Conservation (phyloP, 2,329 filamentous ascomycete species). For the Dactylella cylindrospora region DNA sequence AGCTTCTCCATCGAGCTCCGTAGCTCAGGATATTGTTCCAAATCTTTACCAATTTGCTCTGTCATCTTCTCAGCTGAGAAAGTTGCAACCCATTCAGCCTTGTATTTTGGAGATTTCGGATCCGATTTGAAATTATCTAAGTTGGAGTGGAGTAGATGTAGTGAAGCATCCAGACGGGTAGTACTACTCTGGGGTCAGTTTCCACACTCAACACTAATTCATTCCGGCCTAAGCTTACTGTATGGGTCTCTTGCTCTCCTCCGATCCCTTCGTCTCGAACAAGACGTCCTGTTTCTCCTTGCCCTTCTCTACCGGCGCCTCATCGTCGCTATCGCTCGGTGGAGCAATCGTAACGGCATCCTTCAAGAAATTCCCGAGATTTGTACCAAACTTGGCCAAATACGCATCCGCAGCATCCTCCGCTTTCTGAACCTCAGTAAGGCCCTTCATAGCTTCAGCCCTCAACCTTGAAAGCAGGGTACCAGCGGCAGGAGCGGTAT, state of each 20-base stretch:
- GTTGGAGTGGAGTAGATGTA: slow-evolving; percentile 90
- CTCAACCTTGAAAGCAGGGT: slow-evolving; percentile 74
- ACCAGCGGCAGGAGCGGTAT: slow-evolving; percentile 43
- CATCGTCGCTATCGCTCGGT: slow-evolving; percentile 59
- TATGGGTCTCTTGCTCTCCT: slow-evolving; percentile 83
- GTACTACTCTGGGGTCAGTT: slow-evolving; percentile 54
- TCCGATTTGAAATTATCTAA: slow-evolving; percentile 80
- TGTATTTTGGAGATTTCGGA: slow-evolving; percentile 73
- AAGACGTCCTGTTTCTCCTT: slow-evolving; percentile 58
- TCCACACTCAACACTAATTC: background rate
- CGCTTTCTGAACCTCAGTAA: slow-evolving; percentile 86
- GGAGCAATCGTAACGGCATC: slow-evolving; percentile 88
- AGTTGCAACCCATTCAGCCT: slow-evolving; percentile 64
- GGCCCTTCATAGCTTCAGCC: slow-evolving; percentile 73
- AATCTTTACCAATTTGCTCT: slow-evolving; percentile 73
- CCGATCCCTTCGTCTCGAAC: slow-evolving; percentile 90
- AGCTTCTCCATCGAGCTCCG: slow-evolving; percentile 88
- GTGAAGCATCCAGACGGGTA: slow-evolving; percentile 88
- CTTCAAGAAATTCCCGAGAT: slow-evolving; percentile 82
- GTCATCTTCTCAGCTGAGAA: slow-evolving; percentile 87
- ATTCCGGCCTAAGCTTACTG: slow-evolving; percentile 56
- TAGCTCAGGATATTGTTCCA: slow-evolving; percentile 84
- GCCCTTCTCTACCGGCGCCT: slow-evolving; percentile 57
- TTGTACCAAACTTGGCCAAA: slow-evolving; percentile 84
- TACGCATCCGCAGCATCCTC: slow-evolving; percentile 97